Conservation (phyloP, 164 flowering plant species). For the Tinospora cordifolia region DNA sequence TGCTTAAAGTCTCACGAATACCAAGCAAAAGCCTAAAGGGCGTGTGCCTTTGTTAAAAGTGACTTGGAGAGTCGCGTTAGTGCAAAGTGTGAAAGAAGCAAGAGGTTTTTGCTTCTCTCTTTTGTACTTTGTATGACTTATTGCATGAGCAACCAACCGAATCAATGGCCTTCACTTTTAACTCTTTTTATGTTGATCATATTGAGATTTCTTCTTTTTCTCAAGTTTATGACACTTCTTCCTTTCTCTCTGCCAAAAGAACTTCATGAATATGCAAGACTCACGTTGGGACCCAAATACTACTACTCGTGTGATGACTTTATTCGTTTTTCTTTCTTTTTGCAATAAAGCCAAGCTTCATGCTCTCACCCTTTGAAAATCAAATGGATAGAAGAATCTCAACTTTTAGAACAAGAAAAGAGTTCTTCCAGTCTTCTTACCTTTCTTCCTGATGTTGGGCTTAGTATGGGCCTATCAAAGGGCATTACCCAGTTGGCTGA, state of each 20-base stretch:
- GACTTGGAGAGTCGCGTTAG: background rate
- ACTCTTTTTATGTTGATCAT: conserved; percentile 19
- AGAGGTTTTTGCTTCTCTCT: background rate
- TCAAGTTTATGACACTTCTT: background rate
- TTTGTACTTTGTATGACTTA: background rate
- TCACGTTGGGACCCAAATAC: background rate
- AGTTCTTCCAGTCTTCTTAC: too few relatives aligned
- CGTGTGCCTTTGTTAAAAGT: background rate
- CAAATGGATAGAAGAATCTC: too few relatives aligned
- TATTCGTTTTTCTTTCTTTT: background rate
- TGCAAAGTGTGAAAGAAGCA: background rate
- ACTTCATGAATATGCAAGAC: background rate
- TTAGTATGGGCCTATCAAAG: too few relatives aligned
- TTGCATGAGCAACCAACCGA: background rate
- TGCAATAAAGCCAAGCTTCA: background rate
- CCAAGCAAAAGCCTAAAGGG: background rate
- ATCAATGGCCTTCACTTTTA: conserved; percentile 12
- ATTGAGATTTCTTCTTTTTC: conserved; percentile 8
- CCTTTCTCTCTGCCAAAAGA: background rate
- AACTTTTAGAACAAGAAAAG: too few relatives aligned
- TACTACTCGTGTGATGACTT: background rate
- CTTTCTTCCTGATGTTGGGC: too few relatives aligned
- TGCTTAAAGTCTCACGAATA: background rate
- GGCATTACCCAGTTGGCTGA: too few relatives aligned
- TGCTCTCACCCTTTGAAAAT: too few relatives aligned